Percentiles rank a stretch among this genome's conserved stretches.
These are phyloP conservation scores for Corylus avellana DNA, from an alignment of 306 rosid species.

Conservation along the genomic window DNA sequence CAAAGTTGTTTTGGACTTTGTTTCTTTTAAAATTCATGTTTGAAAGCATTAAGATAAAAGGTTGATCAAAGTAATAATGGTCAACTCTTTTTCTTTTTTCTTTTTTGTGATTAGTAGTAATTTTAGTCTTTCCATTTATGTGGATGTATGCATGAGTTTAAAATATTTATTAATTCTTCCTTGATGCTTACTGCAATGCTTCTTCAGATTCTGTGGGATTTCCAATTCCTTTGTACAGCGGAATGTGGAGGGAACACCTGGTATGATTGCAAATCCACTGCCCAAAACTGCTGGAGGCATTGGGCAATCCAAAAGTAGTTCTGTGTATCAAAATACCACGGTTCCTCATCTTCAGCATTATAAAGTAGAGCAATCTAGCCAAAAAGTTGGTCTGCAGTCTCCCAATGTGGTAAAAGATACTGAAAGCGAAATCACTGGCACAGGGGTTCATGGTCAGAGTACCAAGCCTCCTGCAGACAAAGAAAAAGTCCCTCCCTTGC, in stretches of 20 bases:
- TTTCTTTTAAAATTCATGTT: not conserved
- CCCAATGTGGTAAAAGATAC: slow-evolving; percentile 55
- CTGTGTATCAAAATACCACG: slow-evolving; percentile 19
- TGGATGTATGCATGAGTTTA: not conserved
- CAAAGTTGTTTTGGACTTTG: not conserved
- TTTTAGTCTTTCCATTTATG: not conserved
- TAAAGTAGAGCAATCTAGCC: slow-evolving; percentile 37
- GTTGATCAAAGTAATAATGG: slow-evolving; percentile 4
- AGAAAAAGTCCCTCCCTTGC: slow-evolving; percentile 50
- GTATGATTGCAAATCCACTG: slow-evolving; percentile 39
- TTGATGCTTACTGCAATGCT: slow-evolving; percentile 27
- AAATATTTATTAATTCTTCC: slow-evolving; percentile 1
- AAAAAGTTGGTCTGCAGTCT: slow-evolving; percentile 44
- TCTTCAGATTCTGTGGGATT: slow-evolving; percentile 79
- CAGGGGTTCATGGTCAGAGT: slow-evolving; percentile 44
- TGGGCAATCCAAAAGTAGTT: slow-evolving; percentile 42
- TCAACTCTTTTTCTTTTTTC: slow-evolving; percentile 4
- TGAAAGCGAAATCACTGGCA: slow-evolving; percentile 54
- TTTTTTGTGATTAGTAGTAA: not conserved
- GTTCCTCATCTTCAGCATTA: slow-evolving; percentile 38
- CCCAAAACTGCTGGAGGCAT: slow-evolving; percentile 37
- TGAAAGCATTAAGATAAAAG: not conserved
- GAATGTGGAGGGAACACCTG: slow-evolving; percentile 46
- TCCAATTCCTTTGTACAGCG: slow-evolving; percentile 67
- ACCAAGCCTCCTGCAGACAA: slow-evolving; percentile 51